Evolutionary conservation across 2,329 filamentous ascomycete species (phyloP).

Genomic region (Phyllosticta capitalensis): DNA sequence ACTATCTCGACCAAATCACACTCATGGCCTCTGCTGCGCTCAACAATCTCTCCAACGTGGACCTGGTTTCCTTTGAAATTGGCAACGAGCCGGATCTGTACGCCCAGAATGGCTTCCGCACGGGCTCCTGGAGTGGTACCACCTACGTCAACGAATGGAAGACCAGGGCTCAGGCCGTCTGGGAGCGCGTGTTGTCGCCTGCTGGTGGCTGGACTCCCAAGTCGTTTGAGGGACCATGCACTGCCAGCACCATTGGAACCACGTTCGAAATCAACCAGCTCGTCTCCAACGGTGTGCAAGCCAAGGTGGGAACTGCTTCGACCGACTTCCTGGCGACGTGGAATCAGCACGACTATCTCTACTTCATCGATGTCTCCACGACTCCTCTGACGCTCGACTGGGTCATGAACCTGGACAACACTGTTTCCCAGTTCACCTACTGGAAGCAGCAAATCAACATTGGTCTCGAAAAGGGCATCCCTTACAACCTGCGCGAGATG

Average conservation of each 20-base stretch:
- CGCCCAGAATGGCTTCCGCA: constrained; percentile 37
- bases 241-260: constrained; percentile 42
- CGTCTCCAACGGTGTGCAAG: constrained; percentile 30
- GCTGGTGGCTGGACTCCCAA: constrained; percentile 24
- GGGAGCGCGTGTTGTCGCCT: constrained; percentile 36
- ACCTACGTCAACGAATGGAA: constrained; percentile 39
- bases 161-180: constrained; percentile 35
- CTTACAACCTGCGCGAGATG: constrained; percentile 45
- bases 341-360: constrained; percentile 48
- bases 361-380: constrained; percentile 40
- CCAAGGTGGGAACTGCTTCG: constrained; percentile 24
- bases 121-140: constrained; percentile 34
- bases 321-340: constrained; percentile 32
- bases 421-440: constrained; percentile 38
- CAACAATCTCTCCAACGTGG: constrained; percentile 27
- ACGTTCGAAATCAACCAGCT: constrained; percentile 39
- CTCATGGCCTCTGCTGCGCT: constrained; percentile 32
- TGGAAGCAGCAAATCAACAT: constrained; percentile 37
- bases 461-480: constrained; percentile 32
- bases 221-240: constrained; percentile 42
- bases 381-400: constrained; percentile 35
- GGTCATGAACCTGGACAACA: constrained; percentile 38
- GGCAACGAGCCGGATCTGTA: constrained; percentile 37
- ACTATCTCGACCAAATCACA: constrained; percentile 36
- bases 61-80: constrained; percentile 34